Evolutionary conservation across 441 rosid genomes (phyloP).

Genomic region (Gossypium davidsonii): DNA sequence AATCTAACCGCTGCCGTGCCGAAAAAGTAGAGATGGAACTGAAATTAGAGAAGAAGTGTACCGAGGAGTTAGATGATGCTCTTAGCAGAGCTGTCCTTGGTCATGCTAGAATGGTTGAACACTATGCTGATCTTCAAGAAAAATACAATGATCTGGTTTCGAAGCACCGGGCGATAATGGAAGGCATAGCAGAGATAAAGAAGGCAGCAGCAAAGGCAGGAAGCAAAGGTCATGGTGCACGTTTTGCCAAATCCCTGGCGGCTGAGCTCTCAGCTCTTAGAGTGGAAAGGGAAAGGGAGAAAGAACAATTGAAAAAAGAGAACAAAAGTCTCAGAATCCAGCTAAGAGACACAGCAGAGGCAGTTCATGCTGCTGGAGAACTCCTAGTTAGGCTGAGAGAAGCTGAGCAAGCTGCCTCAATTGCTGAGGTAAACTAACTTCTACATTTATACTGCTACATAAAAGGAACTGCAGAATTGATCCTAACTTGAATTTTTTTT

Average conservation of each 20-base stretch:
- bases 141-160: constrained; percentile 62
- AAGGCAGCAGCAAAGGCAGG: constrained; percentile 84
- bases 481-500: background rate
- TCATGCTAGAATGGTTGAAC: constrained; percentile 90
- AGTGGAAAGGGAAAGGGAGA: constrained; percentile 74
- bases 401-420: constrained; percentile 72
- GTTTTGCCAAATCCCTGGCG: constrained; percentile 67
- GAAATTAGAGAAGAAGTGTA: constrained; percentile 53
- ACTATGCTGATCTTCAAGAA: constrained; percentile 84
- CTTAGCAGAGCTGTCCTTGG: constrained; percentile 75
- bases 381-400: constrained; percentile 82
- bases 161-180: constrained; percentile 63
- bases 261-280: constrained; percentile 68
- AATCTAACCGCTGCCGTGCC: constrained; percentile 61
- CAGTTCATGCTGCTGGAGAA: constrained; percentile 98
- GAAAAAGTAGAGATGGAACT: constrained; percentile 66
- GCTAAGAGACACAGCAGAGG: constrained; percentile 88
- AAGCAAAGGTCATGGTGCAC: constrained; percentile 59
- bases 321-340: constrained; percentile 71
- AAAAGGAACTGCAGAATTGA: background rate
- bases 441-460: background rate
- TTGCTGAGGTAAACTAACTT: constrained; percentile 54
- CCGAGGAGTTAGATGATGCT: constrained; percentile 83
- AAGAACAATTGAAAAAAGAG: constrained; percentile 61
- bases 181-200: constrained; percentile 78